Base-by-base conservation (phyloP, 208 protist genomes). In the Leishmania amazonensis region DNA sequence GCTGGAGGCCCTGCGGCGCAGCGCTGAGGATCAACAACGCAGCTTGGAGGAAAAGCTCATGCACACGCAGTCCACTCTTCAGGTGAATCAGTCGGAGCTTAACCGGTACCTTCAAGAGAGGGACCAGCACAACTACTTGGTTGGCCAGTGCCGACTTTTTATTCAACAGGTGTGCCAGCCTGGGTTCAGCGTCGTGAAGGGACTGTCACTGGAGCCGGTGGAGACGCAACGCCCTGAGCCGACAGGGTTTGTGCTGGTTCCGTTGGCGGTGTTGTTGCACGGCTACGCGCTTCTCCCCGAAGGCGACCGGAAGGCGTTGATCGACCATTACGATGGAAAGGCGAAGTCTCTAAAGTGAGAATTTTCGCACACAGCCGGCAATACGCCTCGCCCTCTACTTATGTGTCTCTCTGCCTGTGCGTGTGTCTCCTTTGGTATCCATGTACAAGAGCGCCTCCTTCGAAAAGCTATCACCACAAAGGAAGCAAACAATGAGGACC, bases 141-240 rank as follows among this genome's bases (percentile, higher is more conserved):
- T 94, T 4, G 81, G 88, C 49, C 94, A 97, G 83, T 93, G 92
- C 79, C 91, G 90, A 1, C 83, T 93, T 57, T 97, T 96, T 80
- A 87, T 97, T 40, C 85, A 88, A 47, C 87, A 90, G 67, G 85
- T 97, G 31, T 97, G 94, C 80, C 91, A 95, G 76, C 94, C 94
- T 24, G 85, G 89, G 45, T 97, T 95, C 81, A 88, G 83, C 78
- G 94, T 97, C 3, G 94, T 97, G 45, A 97, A 97, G 83, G 94
- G 89, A 42, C 76, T 78, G 3, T 91, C 88, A 2, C 83, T 97
- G 57, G 84, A 93, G 83, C 93, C 93, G 28, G 94, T 97, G n/a
- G 88, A 95, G 47, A 89, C 87, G 76, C 78, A 91, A 54, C 84
- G 93, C 17, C 62, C 84, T n/a, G 89, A 91, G 62, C 93, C 94